Base-by-base conservation (phyloP, 208 protist genomes). In the Vickermania spadyakhi region DNA sequence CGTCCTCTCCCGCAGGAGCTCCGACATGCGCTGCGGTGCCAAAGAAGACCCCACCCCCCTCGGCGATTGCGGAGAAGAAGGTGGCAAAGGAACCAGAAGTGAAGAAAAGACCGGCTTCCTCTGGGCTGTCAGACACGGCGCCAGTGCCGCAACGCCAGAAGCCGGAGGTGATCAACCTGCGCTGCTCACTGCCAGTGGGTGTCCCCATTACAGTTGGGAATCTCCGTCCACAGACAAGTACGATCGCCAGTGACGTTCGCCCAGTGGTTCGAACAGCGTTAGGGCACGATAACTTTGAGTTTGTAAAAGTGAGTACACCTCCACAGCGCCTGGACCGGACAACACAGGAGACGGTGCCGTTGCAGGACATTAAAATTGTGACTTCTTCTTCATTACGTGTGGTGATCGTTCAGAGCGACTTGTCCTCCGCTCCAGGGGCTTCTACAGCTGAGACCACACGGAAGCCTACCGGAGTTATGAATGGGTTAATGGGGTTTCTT, bases 141-240 rank as follows among this genome's bases (percentile, higher is more conserved):
- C 29, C 2, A 52, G 51, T 13, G 21, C 11, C 25, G 36, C 36
- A 45, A 45, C 36, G 36, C 11, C 36, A 45, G 36, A 26, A 11
- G 18, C 58, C 53, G 18, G 18, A 28, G 36, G 14, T 55, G 28
- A 83, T 93, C 56, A 77, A 55, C 27, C 27, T 93, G 0, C 81
- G 77, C 63, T 90, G 77, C 56, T 59, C 67, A 2, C 72, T 93
- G 3, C 82, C 86, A 7, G 66, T 66, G n/a, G 81, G 86, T 58
- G 58, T 56, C 59, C 72, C 41, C 21, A 65, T 72, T 55, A 79
- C 63, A 23, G 72, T 75, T 28, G 18, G 30, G 26, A 31, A 18
- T 2, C 65, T 90, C 25, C 61, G 79, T 58, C 71, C 70, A 1
- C 11, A 45, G 29, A 56, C 42, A 23, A 75, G 59, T 28, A 86